Evolutionary conservation across 1,139 yeast species (phyloP).

Genomic region (Protomyces pachydermus): DNA sequence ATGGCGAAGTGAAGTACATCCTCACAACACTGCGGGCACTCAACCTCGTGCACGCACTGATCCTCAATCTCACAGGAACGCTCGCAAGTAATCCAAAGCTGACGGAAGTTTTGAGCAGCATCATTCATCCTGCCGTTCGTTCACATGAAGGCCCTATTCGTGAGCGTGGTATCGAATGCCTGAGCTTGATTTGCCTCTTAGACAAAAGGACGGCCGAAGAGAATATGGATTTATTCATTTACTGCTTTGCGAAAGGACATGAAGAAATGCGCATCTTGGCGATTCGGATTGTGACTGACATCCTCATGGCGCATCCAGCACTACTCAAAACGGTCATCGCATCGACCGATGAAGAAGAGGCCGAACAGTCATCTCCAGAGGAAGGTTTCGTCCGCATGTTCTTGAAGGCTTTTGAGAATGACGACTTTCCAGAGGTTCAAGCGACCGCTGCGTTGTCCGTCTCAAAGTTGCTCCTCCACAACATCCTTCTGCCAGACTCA

Average conservation of each 20-base stretch:
- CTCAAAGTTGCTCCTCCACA: conserved; percentile 75
- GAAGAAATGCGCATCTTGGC: conserved; percentile 58
- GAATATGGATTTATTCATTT: conserved; percentile 57
- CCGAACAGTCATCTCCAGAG: conserved; percentile 20
- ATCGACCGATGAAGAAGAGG: conserved; percentile 7
- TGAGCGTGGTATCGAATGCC: conserved; percentile 64
- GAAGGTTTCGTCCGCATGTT: conserved; percentile 58
- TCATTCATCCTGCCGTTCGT: conserved; percentile 78
- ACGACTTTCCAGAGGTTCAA: conserved; percentile 61
- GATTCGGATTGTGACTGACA: conserved; percentile 68
- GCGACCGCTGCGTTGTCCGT: conserved; percentile 82
- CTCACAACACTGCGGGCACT: conserved; percentile 57
- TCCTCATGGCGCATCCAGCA: conserved; percentile 70
- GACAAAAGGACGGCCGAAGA: conserved; percentile 59
- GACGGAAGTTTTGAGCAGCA: conserved; percentile 65
- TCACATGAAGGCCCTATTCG: conserved; percentile 57
- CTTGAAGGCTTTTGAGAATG: conserved; percentile 52
- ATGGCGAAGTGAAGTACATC: conserved; percentile 35
- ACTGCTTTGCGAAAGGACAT: conserved; percentile 59
- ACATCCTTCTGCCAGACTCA: conserved; percentile 47
- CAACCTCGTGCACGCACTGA: conserved; percentile 61
- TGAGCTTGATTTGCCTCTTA: conserved; percentile 73
- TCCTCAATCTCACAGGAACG: conserved; percentile 61
- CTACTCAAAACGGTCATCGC: conserved; percentile 58
- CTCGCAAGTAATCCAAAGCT: conserved; percentile 62